Evolutionary conservation across 176 grass and related monocot genomes (phyloP), one percentile per base, ranked within the genome.

Genomic region (Tillandsia leiboldiana): DNA sequence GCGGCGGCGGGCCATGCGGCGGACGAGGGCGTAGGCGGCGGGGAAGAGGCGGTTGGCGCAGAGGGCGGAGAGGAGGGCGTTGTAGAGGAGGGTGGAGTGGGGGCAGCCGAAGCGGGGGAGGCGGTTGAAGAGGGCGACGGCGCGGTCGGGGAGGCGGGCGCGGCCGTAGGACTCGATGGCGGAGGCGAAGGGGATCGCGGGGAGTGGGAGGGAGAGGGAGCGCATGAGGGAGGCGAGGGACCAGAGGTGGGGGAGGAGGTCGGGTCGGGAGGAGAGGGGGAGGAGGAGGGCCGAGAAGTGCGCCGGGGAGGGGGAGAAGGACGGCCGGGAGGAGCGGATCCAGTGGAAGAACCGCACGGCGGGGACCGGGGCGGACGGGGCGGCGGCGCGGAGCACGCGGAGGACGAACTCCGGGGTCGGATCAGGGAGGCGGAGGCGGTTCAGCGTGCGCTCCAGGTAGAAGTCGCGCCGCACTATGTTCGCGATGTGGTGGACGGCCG

Each of bases 371-470:
- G 80, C 78, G 11, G 86, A n/a, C n/a, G 86, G 76, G 9, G 89
- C 83, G 8, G 93, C 76, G 29, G 81, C 79, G 17, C 86, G 84
- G 73, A 90, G 58, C 51, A 96, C 83, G 73, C 88, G 93, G 70
- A 96, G 79, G 65, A 81, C 93, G 10, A 96, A 81, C 61, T 97
- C 93, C 6, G 83, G 49, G 26, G 89, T 78, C 73, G 88, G 86
- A n/a, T 83, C 80, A 14, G 93, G 89, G 70, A 97, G 81, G 79
- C 83, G 88, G 70, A 97, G 86, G 64, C 89, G 86, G 77, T 89
- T 84, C 48, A 97, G 79, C 14, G 93, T 97, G 67, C 86, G 89
- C 86, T 97, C 86, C 51, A 97, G 81, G 77, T 97, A 97, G 93
- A 92, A 92, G 66, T 97, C 93, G n/a, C 85, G 84, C 18, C 83